These are phyloP conservation scores for Botrytis paeoniae DNA, from an alignment of 2,329 filamentous ascomycete species.

Conservation along the genomic window DNA sequence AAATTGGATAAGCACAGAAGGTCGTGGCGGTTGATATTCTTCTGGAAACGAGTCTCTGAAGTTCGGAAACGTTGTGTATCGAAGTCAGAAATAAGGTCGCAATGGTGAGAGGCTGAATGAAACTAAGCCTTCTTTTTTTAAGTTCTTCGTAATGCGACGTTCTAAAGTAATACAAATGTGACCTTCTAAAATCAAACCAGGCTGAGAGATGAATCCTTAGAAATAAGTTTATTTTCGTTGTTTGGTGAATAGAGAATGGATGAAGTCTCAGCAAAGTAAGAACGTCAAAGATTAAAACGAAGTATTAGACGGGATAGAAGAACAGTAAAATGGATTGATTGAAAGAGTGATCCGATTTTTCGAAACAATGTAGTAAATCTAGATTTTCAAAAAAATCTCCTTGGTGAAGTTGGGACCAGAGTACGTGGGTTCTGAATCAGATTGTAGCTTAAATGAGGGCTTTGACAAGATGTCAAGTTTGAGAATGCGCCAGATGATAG, in stretches of 20 bases:
- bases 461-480: conserved; percentile 10
- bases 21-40: conserved; percentile 32
- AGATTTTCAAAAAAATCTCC: background rate
- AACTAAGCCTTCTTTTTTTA: background rate
- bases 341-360: background rate
- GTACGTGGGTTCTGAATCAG: background rate
- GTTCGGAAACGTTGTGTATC: conserved; percentile 27
- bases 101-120: conserved; percentile 24
- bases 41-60: conserved; percentile 34
- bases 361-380: background rate
- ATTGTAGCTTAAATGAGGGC: conserved; percentile 1
- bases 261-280: conserved; percentile 8
- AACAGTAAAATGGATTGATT: background rate
- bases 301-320: background rate
- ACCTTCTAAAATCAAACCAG: conserved; percentile 8
- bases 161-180: conserved; percentile 2
- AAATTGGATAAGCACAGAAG: conserved; percentile 29
- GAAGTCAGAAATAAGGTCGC: conserved; percentile 25
- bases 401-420: background rate
- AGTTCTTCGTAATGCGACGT: conserved; percentile 4
- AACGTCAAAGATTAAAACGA: conserved; percentile 7
- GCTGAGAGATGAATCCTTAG: background rate
- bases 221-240: background rate
- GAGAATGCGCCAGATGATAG: background rate
- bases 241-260: background rate